phyloP scores from a whole-genome alignment of 345 rosid genomes.

The Alliaria petiolata region DNA sequence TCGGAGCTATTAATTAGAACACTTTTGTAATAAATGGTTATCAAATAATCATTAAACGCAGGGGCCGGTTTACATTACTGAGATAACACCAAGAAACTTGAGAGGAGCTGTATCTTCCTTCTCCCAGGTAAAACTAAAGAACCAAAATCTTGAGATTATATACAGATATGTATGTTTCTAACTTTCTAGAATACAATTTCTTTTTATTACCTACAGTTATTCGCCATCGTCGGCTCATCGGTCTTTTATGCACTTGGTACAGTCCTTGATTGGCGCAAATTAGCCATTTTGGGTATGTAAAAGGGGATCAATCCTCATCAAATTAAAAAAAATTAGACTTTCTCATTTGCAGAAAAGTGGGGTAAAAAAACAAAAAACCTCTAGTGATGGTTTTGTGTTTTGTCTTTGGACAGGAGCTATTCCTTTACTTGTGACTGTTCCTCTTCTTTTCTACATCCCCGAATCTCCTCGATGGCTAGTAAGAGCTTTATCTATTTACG shows the following conservation, averaged over 20 bases:
- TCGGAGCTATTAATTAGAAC: too few relatives aligned
- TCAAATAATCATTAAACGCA: neutral
- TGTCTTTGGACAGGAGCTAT: constrained; percentile 5
- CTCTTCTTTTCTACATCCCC: constrained; percentile 29
- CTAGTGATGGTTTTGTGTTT: neutral
- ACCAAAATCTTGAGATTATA: neutral
- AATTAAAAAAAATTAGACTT: too few relatives aligned
- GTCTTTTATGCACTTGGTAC: constrained; percentile 19
- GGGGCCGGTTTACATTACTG: constrained; percentile 33
- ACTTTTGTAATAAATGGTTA: neutral
- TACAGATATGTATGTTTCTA: neutral
- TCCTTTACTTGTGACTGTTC: constrained; percentile 11
- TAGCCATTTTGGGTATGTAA: constrained; percentile 26
- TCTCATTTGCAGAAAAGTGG: too few relatives aligned
- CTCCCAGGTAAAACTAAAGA: constrained; percentile 16
- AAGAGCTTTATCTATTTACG: neutral
- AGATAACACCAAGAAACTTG: constrained; percentile 29
- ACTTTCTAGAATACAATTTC: neutral
- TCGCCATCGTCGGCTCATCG: constrained; percentile 6
- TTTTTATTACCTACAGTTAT: constrained; percentile 1
- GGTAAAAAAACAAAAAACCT: too few relatives aligned
- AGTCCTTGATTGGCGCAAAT: constrained; percentile 17
- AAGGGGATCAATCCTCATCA: neutral
- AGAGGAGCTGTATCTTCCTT: constrained; percentile 26
- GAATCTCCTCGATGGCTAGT: constrained; percentile 34